phyloP scores from a whole-genome alignment of 83 land plant species.

The Isoetes engelmannii region DNA sequence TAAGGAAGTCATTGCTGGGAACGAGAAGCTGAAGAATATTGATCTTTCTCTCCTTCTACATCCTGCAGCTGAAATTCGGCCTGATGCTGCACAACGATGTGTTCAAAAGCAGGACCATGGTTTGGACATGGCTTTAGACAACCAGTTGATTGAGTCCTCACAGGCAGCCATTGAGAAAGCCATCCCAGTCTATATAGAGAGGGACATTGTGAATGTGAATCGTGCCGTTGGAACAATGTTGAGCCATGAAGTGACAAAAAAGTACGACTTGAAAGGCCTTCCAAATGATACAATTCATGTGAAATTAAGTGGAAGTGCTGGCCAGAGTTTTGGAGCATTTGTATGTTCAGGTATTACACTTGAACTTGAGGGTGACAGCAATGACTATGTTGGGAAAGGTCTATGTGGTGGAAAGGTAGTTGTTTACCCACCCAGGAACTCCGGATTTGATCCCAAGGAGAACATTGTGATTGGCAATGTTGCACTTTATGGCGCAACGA shows the following conservation, averaged over 20 bases:
- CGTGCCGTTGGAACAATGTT: conserved; percentile 99
- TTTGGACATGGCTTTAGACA: conserved; percentile 79
- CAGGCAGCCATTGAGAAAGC: conserved; percentile 58
- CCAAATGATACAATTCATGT: conserved; percentile 79
- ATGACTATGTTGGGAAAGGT: conserved; percentile 99
- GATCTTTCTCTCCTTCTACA: conserved; percentile 78
- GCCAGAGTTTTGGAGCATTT: conserved; percentile 95
- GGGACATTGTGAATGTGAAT: conserved; percentile 67
- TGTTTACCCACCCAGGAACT: conserved; percentile 80
- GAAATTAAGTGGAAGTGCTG: conserved; percentile 87
- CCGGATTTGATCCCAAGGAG: conserved; percentile 86
- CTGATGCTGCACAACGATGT: conserved; percentile 93
- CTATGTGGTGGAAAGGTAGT: conserved; percentile 92
- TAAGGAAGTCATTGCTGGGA: conserved; percentile 45
- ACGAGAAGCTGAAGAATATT: conserved; percentile 82
- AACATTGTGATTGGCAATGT: conserved; percentile 98
- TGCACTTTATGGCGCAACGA: conserved; percentile 90
- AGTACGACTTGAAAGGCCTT: conserved; percentile 64
- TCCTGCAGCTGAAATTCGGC: conserved; percentile 89
- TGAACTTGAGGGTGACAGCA: conserved; percentile 97
- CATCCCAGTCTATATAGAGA: conserved; percentile 75
- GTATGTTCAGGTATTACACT: conserved; percentile 87
- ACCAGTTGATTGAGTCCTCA: conserved; percentile 53
- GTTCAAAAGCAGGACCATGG: conserved; percentile 91
- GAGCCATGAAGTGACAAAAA: conserved; percentile 95